Evolutionary conservation across 2,329 filamentous ascomycete genomes (phyloP).

Genomic region (Colletotrichum navitas): DNA sequence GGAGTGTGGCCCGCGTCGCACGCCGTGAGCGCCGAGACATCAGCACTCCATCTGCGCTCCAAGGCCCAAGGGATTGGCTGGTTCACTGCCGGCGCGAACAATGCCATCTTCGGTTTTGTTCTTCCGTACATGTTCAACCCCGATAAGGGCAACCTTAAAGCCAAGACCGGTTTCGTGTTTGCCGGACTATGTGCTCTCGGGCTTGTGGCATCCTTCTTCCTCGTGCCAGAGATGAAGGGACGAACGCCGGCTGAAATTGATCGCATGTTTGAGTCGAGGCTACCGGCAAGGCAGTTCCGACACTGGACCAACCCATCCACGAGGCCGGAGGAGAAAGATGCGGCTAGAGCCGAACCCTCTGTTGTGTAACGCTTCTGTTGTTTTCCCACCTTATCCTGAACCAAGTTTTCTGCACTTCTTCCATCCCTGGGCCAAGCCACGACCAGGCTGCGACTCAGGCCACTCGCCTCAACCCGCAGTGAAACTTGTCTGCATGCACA

Average conservation of each 20-base stretch:
- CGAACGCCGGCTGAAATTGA: constrained; percentile 63
- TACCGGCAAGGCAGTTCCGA: constrained; percentile 48
- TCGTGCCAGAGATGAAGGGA: constrained; percentile 67
- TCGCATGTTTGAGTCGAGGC: constrained; percentile 49
- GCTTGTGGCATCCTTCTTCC: constrained; percentile 55
- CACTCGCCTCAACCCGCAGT: constrained; percentile 7
- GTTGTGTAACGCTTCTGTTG: constrained; percentile 7
- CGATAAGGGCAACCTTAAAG: constrained; percentile 53
- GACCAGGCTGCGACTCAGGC: constrained; percentile 25
- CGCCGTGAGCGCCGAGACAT: constrained; percentile 58
- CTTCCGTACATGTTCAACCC: constrained; percentile 65
- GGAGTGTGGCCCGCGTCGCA: constrained; percentile 59
- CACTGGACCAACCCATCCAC: constrained; percentile 35
- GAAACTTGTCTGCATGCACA: constrained; percentile 27
- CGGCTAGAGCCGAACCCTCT: constrained; percentile 17
- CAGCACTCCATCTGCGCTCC: constrained; percentile 57
- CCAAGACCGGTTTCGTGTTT: constrained; percentile 58
- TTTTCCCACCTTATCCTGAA: not conserved
- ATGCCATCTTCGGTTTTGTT: constrained; percentile 58
- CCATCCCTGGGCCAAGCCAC: not conserved
- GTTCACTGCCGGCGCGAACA: constrained; percentile 54
- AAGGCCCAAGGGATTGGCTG: constrained; percentile 60
- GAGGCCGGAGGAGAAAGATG: constrained; percentile 6
- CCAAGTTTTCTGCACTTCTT: not conserved
- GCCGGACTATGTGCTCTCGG: constrained; percentile 53